Percentiles rank a stretch among this genome's conserved stretches.
These are phyloP conservation scores for Lepidium didymum DNA, from an alignment of 345 rosid genomes.

Conservation along the genomic window DNA sequence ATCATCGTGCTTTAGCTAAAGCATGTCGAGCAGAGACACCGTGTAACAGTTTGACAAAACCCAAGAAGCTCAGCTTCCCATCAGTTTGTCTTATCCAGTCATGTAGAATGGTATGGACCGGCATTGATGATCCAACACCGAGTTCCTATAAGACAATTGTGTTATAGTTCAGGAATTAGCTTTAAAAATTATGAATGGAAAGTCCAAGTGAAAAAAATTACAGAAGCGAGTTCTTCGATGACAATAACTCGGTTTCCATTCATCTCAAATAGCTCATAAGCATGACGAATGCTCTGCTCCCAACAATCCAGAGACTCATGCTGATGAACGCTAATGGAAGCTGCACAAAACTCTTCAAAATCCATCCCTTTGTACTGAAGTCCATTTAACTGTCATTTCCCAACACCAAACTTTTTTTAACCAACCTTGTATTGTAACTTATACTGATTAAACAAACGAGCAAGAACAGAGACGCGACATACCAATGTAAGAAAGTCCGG, in stretches of 20 bases:
- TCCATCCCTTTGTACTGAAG: slow-evolving; percentile 89
- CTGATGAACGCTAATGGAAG: slow-evolving; percentile 87
- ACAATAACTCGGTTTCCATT: slow-evolving; percentile 85
- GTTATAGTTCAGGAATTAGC: neutral
- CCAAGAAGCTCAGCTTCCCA: slow-evolving; percentile 93
- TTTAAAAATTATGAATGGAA: neutral
- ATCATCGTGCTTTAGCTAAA: slow-evolving; percentile 32
- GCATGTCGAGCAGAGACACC: slow-evolving; percentile 59
- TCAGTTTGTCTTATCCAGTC: slow-evolving; percentile 93
- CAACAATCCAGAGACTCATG: slow-evolving; percentile 78
- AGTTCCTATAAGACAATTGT: slow-evolving; percentile 59
- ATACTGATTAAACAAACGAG: neutral
- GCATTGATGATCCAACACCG: slow-evolving; percentile 86
- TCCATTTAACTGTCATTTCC: slow-evolving; percentile 55
- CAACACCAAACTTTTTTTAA: slow-evolving; percentile 5
- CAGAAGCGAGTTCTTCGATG: slow-evolving; percentile 92
- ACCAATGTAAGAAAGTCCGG: slow-evolving; percentile 53
- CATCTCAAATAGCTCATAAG: slow-evolving; percentile 85
- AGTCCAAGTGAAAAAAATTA: slow-evolving; percentile 28
- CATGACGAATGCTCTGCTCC: slow-evolving; percentile 79
- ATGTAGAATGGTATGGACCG: slow-evolving; percentile 77
- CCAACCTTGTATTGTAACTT: slow-evolving; percentile 2
- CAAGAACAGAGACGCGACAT: neutral
- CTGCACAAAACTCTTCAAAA: slow-evolving; percentile 96
- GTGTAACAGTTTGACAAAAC: slow-evolving; percentile 76